Conservation (phyloP, 306 rosid genomes). For the Gynostemma pentaphyllum region DNA sequence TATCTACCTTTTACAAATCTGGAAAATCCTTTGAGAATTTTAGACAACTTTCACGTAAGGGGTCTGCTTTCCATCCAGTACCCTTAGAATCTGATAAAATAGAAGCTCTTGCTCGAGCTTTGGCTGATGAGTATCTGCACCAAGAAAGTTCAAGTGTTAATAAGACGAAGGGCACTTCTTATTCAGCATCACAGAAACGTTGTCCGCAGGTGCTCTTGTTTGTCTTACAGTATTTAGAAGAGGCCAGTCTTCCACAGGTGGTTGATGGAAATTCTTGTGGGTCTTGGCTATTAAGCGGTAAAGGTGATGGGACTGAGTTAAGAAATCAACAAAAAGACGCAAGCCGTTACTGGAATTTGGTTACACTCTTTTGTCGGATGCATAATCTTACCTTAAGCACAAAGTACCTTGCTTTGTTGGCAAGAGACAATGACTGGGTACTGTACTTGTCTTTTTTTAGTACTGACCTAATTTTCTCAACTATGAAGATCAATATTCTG, state of each 20-base stretch:
- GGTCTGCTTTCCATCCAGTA: conserved; percentile 58
- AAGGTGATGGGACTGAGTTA: conserved; percentile 68
- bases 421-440: conserved; percentile 97
- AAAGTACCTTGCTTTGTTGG: conserved; percentile 71
- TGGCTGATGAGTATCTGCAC: conserved; percentile 76
- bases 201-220: conserved; percentile 60
- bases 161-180: conserved; percentile 28
- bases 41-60: conserved; percentile 50
- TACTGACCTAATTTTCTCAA: background rate
- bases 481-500: conserved; percentile 6
- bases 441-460: conserved; percentile 6
- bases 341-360: conserved; percentile 85
- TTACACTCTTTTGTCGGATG: conserved; percentile 74
- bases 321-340: conserved; percentile 85
- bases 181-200: conserved; percentile 24
- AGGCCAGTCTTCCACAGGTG: conserved; percentile 55
- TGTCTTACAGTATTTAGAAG: conserved; percentile 72
- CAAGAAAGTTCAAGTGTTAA: conserved; percentile 32
- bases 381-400: conserved; percentile 80
- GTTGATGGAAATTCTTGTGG: conserved; percentile 73
- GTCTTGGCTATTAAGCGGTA: conserved; percentile 68
- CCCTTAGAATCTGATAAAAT: conserved; percentile 55
- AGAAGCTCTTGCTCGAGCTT: conserved; percentile 75
- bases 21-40: conserved; percentile 42
- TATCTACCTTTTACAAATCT: conserved; percentile 59